These are phyloP conservation scores for Nephelium lappaceum DNA, from an alignment of 345 rosid species.

Conservation along the genomic window DNA sequence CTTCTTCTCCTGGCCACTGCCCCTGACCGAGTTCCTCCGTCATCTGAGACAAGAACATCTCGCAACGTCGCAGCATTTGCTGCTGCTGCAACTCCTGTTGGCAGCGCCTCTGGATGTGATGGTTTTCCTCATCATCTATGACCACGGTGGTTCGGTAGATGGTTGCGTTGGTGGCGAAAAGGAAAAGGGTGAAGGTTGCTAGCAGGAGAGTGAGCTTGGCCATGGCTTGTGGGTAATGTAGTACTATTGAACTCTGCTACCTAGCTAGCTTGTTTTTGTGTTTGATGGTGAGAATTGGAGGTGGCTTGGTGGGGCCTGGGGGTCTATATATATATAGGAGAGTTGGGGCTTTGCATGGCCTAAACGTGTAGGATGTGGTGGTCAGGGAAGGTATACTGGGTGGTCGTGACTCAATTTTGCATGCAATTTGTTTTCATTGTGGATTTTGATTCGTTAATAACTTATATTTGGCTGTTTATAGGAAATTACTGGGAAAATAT, in stretches of 20 bases:
- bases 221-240: slow-evolving; percentile 17
- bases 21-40: background rate
- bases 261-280: background rate
- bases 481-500: too few relatives aligned
- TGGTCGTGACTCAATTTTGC: background rate
- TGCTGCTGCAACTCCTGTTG: slow-evolving; percentile 30
- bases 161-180: slow-evolving; percentile 35
- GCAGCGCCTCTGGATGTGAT: slow-evolving; percentile 11
- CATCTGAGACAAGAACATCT: slow-evolving; percentile 28
- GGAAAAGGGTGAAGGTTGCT: slow-evolving; percentile 23
- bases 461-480: too few relatives aligned
- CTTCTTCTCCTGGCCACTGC: too few relatives aligned
- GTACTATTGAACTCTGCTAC: too few relatives aligned
- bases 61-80: slow-evolving; percentile 41
- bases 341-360: slow-evolving; percentile 24
- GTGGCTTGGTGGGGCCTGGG: background rate
- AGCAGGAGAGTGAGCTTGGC: slow-evolving; percentile 28
- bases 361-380: slow-evolving; percentile 26
- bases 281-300: background rate
- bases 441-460: too few relatives aligned
- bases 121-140: slow-evolving; percentile 18
- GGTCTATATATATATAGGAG: slow-evolving; percentile 20
- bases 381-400: background rate
- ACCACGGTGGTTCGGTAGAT: slow-evolving; percentile 30
- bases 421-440: too few relatives aligned